Evolutionary conservation across 306 rosid species (phyloP).

Genomic region (Corylus heterophylla): DNA sequence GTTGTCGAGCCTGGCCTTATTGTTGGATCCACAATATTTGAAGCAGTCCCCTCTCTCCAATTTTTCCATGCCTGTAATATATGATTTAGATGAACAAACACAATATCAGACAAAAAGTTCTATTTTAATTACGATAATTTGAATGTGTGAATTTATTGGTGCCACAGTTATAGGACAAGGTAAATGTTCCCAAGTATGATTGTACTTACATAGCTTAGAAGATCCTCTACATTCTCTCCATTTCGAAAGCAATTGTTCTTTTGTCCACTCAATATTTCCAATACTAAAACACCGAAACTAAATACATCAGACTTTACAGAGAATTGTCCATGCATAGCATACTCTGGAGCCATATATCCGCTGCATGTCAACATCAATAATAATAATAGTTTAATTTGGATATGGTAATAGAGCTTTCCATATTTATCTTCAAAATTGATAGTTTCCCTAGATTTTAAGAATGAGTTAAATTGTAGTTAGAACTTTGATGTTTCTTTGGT

Average conservation of each 20-base stretch:
- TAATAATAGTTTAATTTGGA: too few species aligned
- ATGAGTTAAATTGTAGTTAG: background rate
- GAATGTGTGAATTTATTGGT: background rate
- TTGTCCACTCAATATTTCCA: slow-evolving; percentile 21
- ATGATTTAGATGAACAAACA: background rate
- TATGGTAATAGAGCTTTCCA: background rate
- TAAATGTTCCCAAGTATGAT: background rate
- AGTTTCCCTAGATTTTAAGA: background rate
- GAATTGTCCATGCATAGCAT: slow-evolving; percentile 30
- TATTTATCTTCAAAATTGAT: too few species aligned
- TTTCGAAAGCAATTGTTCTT: slow-evolving; percentile 2
- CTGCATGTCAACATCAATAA: background rate
- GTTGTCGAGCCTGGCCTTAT: background rate
- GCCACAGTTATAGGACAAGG: background rate
- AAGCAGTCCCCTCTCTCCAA: slow-evolving; percentile 17
- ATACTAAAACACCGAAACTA: slow-evolving; percentile 8
- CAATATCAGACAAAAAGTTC: background rate
- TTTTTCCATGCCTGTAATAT: slow-evolving; percentile 24
- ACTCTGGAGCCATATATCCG: slow-evolving; percentile 48
- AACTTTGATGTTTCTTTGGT: background rate
- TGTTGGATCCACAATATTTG: slow-evolving; percentile 8
- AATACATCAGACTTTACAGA: slow-evolving; percentile 24
- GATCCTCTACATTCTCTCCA: slow-evolving; percentile 18
- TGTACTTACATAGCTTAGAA: slow-evolving; percentile 22
- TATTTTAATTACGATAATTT: background rate